A percentile compares a stretch with the other conserved stretches of the same genome.
Conservation (phyloP, 148 eudicot genomes). For the Cornus controversa region DNA sequence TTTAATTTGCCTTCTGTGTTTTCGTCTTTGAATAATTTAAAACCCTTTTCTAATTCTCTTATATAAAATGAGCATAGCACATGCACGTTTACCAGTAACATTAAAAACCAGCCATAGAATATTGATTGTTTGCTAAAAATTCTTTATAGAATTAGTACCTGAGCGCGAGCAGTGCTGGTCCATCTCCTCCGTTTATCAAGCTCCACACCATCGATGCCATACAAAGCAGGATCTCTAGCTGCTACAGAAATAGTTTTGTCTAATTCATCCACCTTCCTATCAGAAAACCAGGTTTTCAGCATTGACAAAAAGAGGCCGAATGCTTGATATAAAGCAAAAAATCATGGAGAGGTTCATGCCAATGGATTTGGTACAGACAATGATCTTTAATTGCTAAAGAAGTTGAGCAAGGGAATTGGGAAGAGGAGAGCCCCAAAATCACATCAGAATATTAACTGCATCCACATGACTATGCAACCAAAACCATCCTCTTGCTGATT, state of each 20-base stretch:
- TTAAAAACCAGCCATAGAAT: background rate
- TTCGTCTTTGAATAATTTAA: no score
- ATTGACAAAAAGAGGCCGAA: conserved; percentile 1
- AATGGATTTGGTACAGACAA: background rate
- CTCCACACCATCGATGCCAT: conserved; percentile 70
- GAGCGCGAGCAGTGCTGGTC: conserved; percentile 80
- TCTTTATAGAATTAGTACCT: conserved; percentile 43
- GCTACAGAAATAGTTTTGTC: conserved; percentile 87
- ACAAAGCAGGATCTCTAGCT: conserved; percentile 67
- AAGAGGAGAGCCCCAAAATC: background rate
- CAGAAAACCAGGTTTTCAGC: conserved; percentile 53
- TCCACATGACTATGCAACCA: background rate
- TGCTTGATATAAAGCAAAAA: background rate
- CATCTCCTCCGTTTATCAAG: conserved; percentile 85
- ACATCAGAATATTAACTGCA: no score
- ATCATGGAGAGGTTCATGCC: background rate
- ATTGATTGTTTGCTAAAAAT: background rate
- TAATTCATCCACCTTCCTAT: conserved; percentile 98
- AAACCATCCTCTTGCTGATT: background rate
- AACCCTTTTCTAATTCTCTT: no score
- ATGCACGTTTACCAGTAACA: background rate
- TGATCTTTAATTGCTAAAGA: background rate
- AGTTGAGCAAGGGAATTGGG: background rate
- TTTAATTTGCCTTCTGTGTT: no score
- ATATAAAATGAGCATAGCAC: no score